Percentiles rank a stretch among this genome's conserved stretches.
These are phyloP conservation scores for Xylariaceae sp. DNA, from an alignment of 2,329 filamentous ascomycete genomes.

Conservation along the genomic window DNA sequence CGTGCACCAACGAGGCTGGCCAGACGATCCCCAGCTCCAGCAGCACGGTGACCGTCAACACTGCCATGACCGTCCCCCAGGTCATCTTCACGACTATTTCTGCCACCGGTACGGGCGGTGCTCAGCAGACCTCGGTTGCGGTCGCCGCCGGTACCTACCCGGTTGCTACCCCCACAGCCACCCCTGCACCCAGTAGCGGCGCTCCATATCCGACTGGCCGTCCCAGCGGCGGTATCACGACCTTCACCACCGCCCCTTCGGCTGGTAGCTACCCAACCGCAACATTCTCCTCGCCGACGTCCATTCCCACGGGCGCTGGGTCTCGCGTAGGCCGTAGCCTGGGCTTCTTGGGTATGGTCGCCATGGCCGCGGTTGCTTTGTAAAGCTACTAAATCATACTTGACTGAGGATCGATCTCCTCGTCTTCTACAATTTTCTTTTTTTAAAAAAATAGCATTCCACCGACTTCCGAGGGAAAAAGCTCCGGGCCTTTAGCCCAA, in stretches of 20 bases:
- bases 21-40: conserved; percentile 45
- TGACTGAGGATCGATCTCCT: conserved; percentile 2
- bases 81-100: conserved; percentile 34
- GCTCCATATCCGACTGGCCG: conserved; percentile 32
- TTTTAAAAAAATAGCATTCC: too few relatives aligned
- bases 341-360: conserved; percentile 40
- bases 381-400: conserved; percentile 29
- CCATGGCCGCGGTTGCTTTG: conserved; percentile 42
- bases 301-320: conserved; percentile 30
- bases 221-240: conserved; percentile 27
- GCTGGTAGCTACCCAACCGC: conserved; percentile 27
- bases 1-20: conserved; percentile 43
- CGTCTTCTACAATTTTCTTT: conserved; percentile 6
- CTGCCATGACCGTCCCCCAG: conserved; percentile 41
- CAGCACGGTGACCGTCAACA: conserved; percentile 41
- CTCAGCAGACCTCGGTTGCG: conserved; percentile 37
- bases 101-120: conserved; percentile 28
- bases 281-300: conserved; percentile 15
- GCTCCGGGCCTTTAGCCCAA: too few relatives aligned
- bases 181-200: conserved; percentile 21
- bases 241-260: conserved; percentile 35
- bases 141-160: conserved; percentile 37
- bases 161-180: conserved; percentile 28
- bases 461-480: too few relatives aligned
- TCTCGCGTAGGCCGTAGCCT: conserved; percentile 37